phyloP scores from a whole-genome alignment of 1,139 yeast genomes.

The Saccharomyces pastorianus region DNA sequence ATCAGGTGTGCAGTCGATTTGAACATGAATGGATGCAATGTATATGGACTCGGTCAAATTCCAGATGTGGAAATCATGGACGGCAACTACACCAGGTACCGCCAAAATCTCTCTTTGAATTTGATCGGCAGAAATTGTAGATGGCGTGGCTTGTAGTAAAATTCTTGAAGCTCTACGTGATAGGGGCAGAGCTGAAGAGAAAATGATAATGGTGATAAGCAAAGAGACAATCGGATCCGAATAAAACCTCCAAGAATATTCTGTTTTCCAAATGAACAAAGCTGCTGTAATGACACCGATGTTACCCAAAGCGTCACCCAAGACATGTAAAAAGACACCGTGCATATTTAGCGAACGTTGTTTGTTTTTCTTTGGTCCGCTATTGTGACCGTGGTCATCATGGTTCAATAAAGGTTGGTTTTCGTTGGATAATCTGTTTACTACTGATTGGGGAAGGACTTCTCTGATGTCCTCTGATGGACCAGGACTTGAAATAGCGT shows the following conservation, averaged over 20 bases:
- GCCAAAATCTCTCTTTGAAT: constrained; percentile 60
- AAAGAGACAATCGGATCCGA: constrained; percentile 82
- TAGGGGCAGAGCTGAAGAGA: constrained; percentile 84
- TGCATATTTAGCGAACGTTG: constrained; percentile 83
- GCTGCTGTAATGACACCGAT: constrained; percentile 90
- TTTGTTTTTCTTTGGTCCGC: constrained; percentile 19
- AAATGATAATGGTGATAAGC: constrained; percentile 77
- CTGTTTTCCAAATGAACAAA: constrained; percentile 85
- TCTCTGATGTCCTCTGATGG: constrained; percentile 18
- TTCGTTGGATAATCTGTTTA: constrained; percentile 24
- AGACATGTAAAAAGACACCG: constrained; percentile 88
- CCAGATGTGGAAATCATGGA: constrained; percentile 97
- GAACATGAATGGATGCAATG: constrained; percentile 85
- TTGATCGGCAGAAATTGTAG: constrained; percentile 63
- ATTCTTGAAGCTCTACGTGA: constrained; percentile 83
- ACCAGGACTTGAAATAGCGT: not conserved
- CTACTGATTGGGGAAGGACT: constrained; percentile 22
- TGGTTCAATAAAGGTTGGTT: constrained; percentile 31
- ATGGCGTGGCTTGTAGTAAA: constrained; percentile 86
- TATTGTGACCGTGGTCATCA: constrained; percentile 23
- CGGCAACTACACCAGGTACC: constrained; percentile 67
- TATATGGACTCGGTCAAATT: constrained; percentile 80
- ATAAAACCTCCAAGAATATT: constrained; percentile 78
- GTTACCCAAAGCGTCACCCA: constrained; percentile 95
- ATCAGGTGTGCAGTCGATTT: constrained; percentile 55